Base-by-base conservation (phyloP, 1,284 basidiomycete species). In the Cystobasidiaceae sp. region DNA sequence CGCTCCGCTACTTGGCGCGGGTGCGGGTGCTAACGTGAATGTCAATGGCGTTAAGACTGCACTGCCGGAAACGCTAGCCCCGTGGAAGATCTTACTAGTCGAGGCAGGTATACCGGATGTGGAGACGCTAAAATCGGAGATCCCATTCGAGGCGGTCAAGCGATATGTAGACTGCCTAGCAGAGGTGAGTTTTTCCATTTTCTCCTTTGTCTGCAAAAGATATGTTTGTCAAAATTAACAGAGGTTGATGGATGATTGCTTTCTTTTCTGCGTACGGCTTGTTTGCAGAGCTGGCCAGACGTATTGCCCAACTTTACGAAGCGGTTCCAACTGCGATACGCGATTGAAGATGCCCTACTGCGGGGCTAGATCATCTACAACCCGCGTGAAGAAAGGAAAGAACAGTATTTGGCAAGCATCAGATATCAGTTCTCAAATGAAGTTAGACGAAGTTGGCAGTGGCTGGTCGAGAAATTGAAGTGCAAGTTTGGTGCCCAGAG, bases 131-230 rank as follows among this genome's bases (percentile, higher is more conserved):
- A 56, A 44, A 21, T 43, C 54, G 27, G 54, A 56, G 45, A 56
- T 56, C n/a, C 54, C 54, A 15, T 56, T 56, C 23, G 54, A 56
- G 25, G 54, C 54, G 41, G 54, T 56, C 13, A 56, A 56, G 41
- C 33, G 54, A 41, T 56, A 56, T 56, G 54, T 56, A 0, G 54
- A 56, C 21, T 56, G 54, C 44, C 23, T 56, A 32, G 54, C 54
- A 4, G 54, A 56, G 39, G 54, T 56, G 41, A 56, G 54, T 28
- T 15, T 52, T 28, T 30, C 19, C 11, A 17, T 19, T 46, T n/a
- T n/a, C n/a, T n/a, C n/a, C n/a, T 19, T 46, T n/a, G n/a, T n/a
- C n/a, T n/a, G n/a, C n/a, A n/a, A 11, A 39, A 11, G n/a, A n/a
- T n/a, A 39, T 11, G 37, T 39, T 11, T 39, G n/a, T 39, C 11